These are phyloP conservation scores for Pichia nanzhaoensis DNA, from an alignment of 805 yeast species.

Conservation along the genomic window DNA sequence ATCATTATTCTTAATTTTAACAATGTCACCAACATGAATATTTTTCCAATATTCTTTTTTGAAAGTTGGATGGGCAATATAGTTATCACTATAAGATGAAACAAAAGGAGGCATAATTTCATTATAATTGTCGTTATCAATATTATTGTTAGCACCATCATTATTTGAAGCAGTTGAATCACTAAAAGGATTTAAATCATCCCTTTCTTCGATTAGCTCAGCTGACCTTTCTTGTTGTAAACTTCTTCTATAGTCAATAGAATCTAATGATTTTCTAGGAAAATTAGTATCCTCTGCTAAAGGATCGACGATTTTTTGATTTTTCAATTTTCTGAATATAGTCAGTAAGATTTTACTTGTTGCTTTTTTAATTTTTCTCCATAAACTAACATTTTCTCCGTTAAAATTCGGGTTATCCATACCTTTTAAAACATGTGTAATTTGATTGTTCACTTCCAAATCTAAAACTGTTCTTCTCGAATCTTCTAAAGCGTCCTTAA, in stretches of 20 bases:
- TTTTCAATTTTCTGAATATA: conserved; percentile 19
- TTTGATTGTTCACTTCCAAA: conserved; percentile 68
- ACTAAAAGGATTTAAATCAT: conserved; percentile 18
- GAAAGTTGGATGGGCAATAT: conserved; percentile 22
- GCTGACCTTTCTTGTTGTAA: conserved; percentile 18
- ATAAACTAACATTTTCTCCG: conserved; percentile 54
- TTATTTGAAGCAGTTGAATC: conserved; percentile 23
- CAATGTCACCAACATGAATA: conserved; percentile 66
- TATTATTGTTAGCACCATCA: conserved; percentile 9
- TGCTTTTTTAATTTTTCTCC: conserved; percentile 64
- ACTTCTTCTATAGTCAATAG: conserved; percentile 29
- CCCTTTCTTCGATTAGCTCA: conserved; percentile 11
- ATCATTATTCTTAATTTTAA: conserved; percentile 62
- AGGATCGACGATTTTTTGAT: conserved; percentile 22
- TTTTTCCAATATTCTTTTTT: conserved; percentile 59
- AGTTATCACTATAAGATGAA: conserved; percentile 17
- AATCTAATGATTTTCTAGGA: conserved; percentile 27
- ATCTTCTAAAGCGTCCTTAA: conserved; percentile 78
- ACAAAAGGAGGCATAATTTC: conserved; percentile 25
- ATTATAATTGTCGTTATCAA: conserved; percentile 1
- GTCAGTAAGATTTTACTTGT: conserved; percentile 16
- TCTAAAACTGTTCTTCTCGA: conserved; percentile 67
- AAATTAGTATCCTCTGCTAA: conserved; percentile 18
- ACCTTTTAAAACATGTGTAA: conserved; percentile 56
- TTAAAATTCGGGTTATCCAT: conserved; percentile 53